Percentiles rank a stretch among this genome's conserved stretches.
Evolutionary conservation across 208 protist genomes (phyloP).

Genomic region (Phytomonas sp.): DNA sequence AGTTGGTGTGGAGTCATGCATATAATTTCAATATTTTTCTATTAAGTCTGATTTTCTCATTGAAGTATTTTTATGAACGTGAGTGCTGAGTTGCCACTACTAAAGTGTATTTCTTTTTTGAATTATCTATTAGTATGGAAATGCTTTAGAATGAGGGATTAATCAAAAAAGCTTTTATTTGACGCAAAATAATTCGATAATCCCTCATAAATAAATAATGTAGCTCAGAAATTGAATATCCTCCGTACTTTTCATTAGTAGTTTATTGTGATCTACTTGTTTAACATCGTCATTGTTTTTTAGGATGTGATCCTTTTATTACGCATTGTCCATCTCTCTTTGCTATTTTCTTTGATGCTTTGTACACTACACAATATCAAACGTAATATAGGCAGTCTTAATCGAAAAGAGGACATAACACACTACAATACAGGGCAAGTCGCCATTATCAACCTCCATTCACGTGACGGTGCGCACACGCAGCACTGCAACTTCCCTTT

Average conservation of each 20-base stretch:
- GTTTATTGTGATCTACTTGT: background rate
- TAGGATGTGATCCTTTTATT: background rate
- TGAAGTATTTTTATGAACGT: too few species aligned
- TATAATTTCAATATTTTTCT: too few species aligned
- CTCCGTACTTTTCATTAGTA: background rate
- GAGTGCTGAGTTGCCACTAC: too few species aligned
- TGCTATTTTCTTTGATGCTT: background rate
- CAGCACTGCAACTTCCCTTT: background rate
- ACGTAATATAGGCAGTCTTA: background rate
- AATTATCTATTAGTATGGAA: too few species aligned
- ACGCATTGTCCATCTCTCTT: background rate
- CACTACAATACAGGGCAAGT: background rate
- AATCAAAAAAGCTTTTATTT: too few species aligned
- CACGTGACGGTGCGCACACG: background rate
- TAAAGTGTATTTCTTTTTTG: too few species aligned
- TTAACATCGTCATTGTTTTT: background rate
- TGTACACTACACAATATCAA: background rate
- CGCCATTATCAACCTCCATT: background rate
- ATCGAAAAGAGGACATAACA: background rate
- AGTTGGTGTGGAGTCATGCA: too few species aligned
- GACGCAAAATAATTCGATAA: too few species aligned
- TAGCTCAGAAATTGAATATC: constrained; percentile 1
- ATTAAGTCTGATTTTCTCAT: too few species aligned
- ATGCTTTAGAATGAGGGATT: too few species aligned
- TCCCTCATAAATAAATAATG: too few species aligned